phyloP scores from a whole-genome alignment of 1,139 yeast genomes.

The Casaregolazyma suthepensis region DNA sequence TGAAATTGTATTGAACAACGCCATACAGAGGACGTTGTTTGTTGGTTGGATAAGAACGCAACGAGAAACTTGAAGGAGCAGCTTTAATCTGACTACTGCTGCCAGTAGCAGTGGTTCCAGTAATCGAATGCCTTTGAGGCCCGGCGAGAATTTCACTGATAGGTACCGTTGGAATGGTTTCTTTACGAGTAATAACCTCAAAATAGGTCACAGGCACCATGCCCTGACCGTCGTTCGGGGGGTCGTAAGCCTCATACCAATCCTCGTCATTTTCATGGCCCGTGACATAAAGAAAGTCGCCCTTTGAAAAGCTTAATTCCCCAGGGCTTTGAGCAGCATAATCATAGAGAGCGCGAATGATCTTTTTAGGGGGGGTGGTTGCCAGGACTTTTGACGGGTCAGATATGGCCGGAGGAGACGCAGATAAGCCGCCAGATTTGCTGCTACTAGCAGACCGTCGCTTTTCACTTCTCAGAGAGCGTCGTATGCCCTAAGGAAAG shows the following conservation, averaged over 20 bases:
- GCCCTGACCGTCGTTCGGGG: constrained; percentile 69
- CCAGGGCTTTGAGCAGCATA: constrained; percentile 78
- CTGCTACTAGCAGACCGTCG: constrained; percentile 24
- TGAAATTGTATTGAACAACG: constrained; percentile 70
- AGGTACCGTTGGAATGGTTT: constrained; percentile 36
- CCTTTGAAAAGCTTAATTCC: constrained; percentile 69
- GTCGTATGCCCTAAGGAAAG: constrained; percentile 29
- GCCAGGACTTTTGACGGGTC: constrained; percentile 19
- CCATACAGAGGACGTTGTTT: constrained; percentile 47
- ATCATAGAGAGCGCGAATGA: constrained; percentile 74
- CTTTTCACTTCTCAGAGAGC: constrained; percentile 33
- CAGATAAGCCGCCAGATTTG: constrained; percentile 8
- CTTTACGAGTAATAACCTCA: constrained; percentile 62
- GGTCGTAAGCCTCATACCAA: constrained; percentile 89
- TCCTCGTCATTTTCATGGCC: constrained; percentile 56
- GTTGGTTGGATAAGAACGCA: constrained; percentile 2
- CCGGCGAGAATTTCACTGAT: constrained; percentile 13
- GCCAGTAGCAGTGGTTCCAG: neutral
- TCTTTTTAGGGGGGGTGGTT: constrained; percentile 57
- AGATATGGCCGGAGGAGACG: constrained; percentile 2
- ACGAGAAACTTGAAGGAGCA: constrained; percentile 4
- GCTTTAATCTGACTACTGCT: neutral
- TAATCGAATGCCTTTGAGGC: neutral
- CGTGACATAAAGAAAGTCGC: constrained; percentile 84
- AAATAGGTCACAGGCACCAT: constrained; percentile 84